These are phyloP conservation scores for Trichosphaerium sp. DNA, from an alignment of 78 protist species.

Conservation along the genomic window DNA sequence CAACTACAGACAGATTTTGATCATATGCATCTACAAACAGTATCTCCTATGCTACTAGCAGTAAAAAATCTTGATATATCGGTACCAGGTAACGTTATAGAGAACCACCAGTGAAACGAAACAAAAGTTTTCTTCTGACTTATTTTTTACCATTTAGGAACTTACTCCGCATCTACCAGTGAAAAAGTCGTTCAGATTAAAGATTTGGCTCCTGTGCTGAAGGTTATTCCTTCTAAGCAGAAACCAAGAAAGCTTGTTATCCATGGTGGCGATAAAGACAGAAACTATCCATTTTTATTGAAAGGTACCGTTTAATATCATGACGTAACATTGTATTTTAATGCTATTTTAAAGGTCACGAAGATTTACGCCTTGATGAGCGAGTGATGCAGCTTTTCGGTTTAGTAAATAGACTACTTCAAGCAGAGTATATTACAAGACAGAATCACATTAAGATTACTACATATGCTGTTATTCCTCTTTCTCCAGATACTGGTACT, in stretches of 20 bases:
- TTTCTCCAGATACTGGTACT: constrained; percentile 73
- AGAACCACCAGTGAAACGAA: too few species aligned
- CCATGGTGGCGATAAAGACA: constrained; percentile 78
- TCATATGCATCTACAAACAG: constrained; percentile 82
- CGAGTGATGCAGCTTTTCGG: constrained; percentile 96
- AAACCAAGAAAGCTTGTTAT: constrained; percentile 89
- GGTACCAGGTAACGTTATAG: constrained; percentile 88
- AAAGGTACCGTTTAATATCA: too few species aligned
- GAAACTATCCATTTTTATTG: constrained; percentile 73
- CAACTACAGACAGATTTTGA: too few species aligned
- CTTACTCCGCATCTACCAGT: too few species aligned
- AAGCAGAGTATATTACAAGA: constrained; percentile 57
- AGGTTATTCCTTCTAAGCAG: constrained; percentile 94
- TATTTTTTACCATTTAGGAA: too few species aligned
- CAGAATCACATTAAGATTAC: constrained; percentile 38
- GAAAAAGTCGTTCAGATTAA: constrained; percentile 63
- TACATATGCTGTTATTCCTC: constrained; percentile 80
- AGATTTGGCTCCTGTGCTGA: constrained; percentile 61
- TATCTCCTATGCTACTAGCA: constrained; percentile 66
- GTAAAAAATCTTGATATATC: constrained; percentile 80
- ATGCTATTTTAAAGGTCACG: too few species aligned
- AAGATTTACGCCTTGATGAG: constrained; percentile 95
- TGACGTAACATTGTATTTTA: too few species aligned
- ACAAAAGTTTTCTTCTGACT: too few species aligned
- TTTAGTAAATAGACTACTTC: constrained; percentile 89